phyloP scores from a whole-genome alignment of 352 stramenopile genomes.

The Pythium periplocum region DNA sequence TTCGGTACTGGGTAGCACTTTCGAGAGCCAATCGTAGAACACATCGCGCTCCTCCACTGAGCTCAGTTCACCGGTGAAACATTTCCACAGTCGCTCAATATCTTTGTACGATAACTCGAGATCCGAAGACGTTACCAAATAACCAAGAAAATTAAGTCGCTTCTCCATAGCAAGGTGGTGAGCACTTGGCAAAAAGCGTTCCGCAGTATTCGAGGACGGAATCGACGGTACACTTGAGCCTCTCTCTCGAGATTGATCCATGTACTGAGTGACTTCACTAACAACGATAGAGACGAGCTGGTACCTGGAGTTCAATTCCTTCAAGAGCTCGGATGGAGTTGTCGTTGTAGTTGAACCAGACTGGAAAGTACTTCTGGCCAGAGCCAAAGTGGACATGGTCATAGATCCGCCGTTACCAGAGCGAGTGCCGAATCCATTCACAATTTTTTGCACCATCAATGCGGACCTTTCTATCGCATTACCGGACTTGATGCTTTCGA shows the following conservation, averaged over 20 bases:
- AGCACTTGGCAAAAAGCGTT: slow-evolving; percentile 1
- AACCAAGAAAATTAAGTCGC: slow-evolving; percentile 68
- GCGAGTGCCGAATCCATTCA: slow-evolving; percentile 38
- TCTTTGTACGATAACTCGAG: slow-evolving; percentile 61
- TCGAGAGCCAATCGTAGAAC: slow-evolving; percentile 76
- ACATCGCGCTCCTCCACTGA: slow-evolving; percentile 31
- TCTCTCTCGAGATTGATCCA: slow-evolving; percentile 1
- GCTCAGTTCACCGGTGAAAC: slow-evolving; percentile 27
- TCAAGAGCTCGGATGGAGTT: slow-evolving; percentile 44
- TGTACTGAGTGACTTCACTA: slow-evolving; percentile 35
- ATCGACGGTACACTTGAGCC: background rate
- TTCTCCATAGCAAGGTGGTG: slow-evolving; percentile 25
- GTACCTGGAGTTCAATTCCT: slow-evolving; percentile 60
- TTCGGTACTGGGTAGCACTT: slow-evolving; percentile 56
- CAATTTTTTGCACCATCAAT: slow-evolving; percentile 67
- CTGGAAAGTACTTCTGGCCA: slow-evolving; percentile 22
- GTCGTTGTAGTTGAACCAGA: slow-evolving; percentile 13
- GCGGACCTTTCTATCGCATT: slow-evolving; percentile 66
- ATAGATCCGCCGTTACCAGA: background rate
- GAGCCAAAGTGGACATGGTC: slow-evolving; percentile 33
- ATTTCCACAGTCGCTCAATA: slow-evolving; percentile 54
- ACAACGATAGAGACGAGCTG: slow-evolving; percentile 54
- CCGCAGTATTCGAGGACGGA: background rate
- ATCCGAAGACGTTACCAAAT: slow-evolving; percentile 68
- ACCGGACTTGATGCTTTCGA: slow-evolving; percentile 54